Base-by-base conservation (phyloP, 2,329 filamentous ascomycete genomes). In the Aspergillus sp. region DNA sequence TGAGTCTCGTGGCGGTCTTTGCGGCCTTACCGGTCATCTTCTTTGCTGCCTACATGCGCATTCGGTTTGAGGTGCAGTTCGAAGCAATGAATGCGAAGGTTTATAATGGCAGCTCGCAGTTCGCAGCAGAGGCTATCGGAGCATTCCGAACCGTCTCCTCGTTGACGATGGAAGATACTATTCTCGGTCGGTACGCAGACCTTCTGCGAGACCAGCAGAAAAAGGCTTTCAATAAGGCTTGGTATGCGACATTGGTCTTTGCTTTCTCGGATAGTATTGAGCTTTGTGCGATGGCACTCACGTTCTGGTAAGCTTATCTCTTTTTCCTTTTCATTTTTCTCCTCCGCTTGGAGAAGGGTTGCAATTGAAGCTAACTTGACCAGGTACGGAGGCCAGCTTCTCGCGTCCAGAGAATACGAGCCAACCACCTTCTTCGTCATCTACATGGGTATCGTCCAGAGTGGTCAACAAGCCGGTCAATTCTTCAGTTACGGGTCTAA, bases 141-240 rank as follows among this genome's bases (percentile, higher is more conserved):
- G 89, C 89, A 0, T 90, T 91, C 71, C 82, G 90, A 10, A 92
- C 90, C 0, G 90, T 92, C 5, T 78, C 87, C 0, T 83, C 88
- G 1, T 79, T 92, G 18, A 90, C 87, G 1, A 84, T 92, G 68
- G 90, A 92, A 69, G 81, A 87, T 58, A 78, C 81, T 14, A 90
- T 92, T 59, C 80, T 83, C 47, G 69, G 80, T 3, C 82, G 87
- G 36, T 93, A 92, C 66, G 76, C 84, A 18, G 70, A 62, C 0
- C 79, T 91, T 2, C 81, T 92, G 9, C 72, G 75, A 4, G 72
- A 79, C 1, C 89, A 92, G 67, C 84, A 90, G 14, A 73, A 67
- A 1, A 72, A 78, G 2, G 88, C 89, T 0, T 87, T 85, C 62
- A 80, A 78, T 26, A 88, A 86, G 69, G 85, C 88, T 0, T 82